Percentiles rank a stretch among this genome's conserved stretches.
phyloP scores from a whole-genome alignment of 805 yeast genomes.

The Lipomyces spencermartinsiae region DNA sequence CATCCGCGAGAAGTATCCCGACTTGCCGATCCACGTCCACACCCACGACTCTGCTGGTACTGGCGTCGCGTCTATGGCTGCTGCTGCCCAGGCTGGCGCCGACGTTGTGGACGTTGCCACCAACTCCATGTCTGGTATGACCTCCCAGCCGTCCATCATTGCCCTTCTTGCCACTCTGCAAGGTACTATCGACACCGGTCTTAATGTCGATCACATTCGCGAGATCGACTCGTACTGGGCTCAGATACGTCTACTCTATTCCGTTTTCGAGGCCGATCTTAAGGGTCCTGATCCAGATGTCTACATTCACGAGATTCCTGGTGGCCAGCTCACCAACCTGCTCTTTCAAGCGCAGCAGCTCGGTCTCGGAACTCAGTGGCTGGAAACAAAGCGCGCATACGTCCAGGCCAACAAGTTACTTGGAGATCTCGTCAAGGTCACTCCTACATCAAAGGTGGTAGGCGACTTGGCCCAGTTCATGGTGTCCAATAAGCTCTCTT shows the following conservation, averaged over 20 bases:
- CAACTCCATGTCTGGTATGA: constrained; percentile 97
- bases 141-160: constrained; percentile 97
- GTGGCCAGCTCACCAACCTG: constrained; percentile 98
- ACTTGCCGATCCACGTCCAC: constrained; percentile 96
- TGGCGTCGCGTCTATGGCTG: constrained; percentile 96
- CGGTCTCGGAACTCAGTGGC: constrained; percentile 97
- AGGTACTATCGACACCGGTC: constrained; percentile 79
- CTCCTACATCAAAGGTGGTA: constrained; percentile 99
- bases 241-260: constrained; percentile 94
- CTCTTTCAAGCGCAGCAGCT: constrained; percentile 99
- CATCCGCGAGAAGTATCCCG: constrained; percentile 85
- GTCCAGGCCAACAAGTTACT: constrained; percentile 86
- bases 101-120: constrained; percentile 98
- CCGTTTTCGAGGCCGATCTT: constrained; percentile 96
- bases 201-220: constrained; percentile 70
- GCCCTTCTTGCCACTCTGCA: constrained; percentile 92
- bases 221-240: constrained; percentile 97
- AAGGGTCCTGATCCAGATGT: constrained; percentile 99
- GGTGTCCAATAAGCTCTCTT: constrained; percentile 90
- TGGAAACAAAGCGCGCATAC: constrained; percentile 92
- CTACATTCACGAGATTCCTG: constrained; percentile 97
- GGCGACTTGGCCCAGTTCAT: constrained; percentile 99
- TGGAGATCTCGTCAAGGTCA: constrained; percentile 97
- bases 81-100: constrained; percentile 94
- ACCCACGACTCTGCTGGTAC: constrained; percentile 99